Evolutionary conservation across 805 yeast species (phyloP).

Genomic region (Wickerhamomyces subpelliculosus): DNA sequence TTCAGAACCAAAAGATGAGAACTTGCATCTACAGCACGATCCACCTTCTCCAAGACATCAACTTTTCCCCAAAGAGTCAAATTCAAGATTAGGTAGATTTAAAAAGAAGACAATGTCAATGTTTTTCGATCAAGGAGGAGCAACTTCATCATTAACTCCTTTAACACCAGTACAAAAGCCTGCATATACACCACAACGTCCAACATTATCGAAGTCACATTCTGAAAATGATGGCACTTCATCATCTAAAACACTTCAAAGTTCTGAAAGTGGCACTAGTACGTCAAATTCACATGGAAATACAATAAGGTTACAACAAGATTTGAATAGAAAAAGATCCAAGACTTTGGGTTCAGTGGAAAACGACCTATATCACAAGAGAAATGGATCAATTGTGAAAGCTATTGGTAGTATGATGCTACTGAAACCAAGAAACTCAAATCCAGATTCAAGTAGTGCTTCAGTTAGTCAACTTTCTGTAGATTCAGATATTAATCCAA

Average conservation of each 20-base stretch:
- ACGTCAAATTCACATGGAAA: not conserved
- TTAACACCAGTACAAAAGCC: not conserved
- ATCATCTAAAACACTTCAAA: not conserved
- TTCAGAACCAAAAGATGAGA: constrained; percentile 1
- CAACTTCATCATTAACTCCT: not conserved
- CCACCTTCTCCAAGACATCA: not conserved
- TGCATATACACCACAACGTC: not conserved
- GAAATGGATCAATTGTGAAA: constrained; percentile 31
- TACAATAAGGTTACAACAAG: constrained; percentile 2
- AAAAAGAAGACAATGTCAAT: constrained; percentile 12
- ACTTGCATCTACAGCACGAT: no score
- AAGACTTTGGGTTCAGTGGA: constrained; percentile 21
- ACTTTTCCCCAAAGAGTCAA: not conserved
- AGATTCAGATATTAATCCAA: constrained; percentile 3
- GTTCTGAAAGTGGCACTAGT: not conserved
- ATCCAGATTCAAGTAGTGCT: not conserved
- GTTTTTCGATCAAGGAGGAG: constrained; percentile 14
- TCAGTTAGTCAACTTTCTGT: constrained; percentile 4
- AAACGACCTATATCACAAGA: constrained; percentile 20
- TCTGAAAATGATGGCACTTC: not conserved
- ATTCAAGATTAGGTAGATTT: constrained; percentile 8
- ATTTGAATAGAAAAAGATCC: constrained; percentile 16
- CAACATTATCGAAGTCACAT: constrained; percentile 1
- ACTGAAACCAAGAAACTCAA: constrained; percentile 21
- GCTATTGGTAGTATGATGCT: constrained; percentile 30